Evolutionary conservation across 352 stramenopile genomes (phyloP), one percentile per base, ranked within the genome.

Genomic region (Phytophthora palmivora): DNA sequence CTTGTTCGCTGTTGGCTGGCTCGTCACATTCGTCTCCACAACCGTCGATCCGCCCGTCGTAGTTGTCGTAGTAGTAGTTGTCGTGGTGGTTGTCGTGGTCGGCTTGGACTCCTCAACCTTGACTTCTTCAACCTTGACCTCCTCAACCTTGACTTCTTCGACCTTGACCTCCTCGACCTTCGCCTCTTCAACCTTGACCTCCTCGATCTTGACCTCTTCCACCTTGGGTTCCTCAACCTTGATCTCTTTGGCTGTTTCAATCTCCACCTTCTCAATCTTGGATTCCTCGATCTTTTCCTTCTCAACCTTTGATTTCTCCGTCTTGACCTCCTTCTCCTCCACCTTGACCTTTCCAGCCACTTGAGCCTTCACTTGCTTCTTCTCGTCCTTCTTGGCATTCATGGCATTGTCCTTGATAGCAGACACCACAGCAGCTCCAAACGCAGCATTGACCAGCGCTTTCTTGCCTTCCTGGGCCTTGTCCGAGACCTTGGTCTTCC

Each of bases 1-100:
- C 46, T 76, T 76, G 51, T 67, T 69, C 10, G 38, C 19, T 26
- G 56, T 57, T 24, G 51, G 62, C 33, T 72, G 67, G 15, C 67
- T 76, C 37, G 46, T 63, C 36, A 76, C 62, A 15, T 68, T 76
- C 30, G 56, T 76, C 51, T 76, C 67, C 9, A 71, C 63, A 39
- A 72, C 59, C 11, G 39, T 74, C 5, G 65, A 67, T 24, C 56
- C 49, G 11, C 43, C 46, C 15, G 58, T 21, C 24, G 58, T 55
- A 18, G 67, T 55, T 7, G 55, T 70, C 9, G 49, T 63, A 1
- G 63, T 66, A 0, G 67, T 72, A 6, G 52, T 59, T 3, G 52
- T 69, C 0, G 60, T 59, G 8, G 44, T 67, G 1, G 37, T 59
- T 1, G 44, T 63, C 1, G 42, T 42, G 5, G 44, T 24, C 16